Percentiles rank a stretch among this genome's conserved stretches.
Evolutionary conservation across 148 eudicot genomes (phyloP).

Genomic region (Gaultheria prostrata): DNA sequence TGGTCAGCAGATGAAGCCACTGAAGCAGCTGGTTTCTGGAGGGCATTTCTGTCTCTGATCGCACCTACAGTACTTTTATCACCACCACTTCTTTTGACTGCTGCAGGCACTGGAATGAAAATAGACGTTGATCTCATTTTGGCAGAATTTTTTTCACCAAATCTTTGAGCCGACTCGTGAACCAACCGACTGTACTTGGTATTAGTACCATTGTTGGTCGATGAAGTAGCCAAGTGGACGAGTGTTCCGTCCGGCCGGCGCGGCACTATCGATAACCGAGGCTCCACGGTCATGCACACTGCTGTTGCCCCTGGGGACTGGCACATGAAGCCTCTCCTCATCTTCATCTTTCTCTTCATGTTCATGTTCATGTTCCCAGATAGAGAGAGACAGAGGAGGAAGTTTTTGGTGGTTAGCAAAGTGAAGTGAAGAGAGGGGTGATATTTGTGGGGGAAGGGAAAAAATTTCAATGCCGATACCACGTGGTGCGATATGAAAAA

Average conservation of each 20-base stretch:
- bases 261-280: conserved; percentile 43
- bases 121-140: conserved; percentile 18
- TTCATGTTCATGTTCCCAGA: conserved; percentile 6
- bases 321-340: conserved; percentile 67
- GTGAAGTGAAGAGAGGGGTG: neutral
- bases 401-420: neutral
- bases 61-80: neutral
- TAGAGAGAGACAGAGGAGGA: neutral
- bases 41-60: conserved; percentile 3
- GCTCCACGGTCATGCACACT: conserved; percentile 37
- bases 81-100: neutral
- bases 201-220: conserved; percentile 14
- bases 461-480: too few relatives aligned
- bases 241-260: conserved; percentile 17
- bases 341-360: conserved; percentile 28
- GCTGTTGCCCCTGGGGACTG: conserved; percentile 39
- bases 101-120: neutral
- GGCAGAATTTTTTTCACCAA: conserved; percentile 2
- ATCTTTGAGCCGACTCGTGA: neutral
- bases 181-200: conserved; percentile 27
- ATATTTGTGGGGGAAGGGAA: too few relatives aligned
- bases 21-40: conserved; percentile 14
- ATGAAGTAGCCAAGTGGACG: conserved; percentile 20
- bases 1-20: conserved; percentile 19
- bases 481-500: too few relatives aligned